Percentiles rank a stretch among this genome's conserved stretches.
These are phyloP conservation scores for Starmera dryadoides DNA, from an alignment of 805 yeast genomes.

Conservation along the genomic window DNA sequence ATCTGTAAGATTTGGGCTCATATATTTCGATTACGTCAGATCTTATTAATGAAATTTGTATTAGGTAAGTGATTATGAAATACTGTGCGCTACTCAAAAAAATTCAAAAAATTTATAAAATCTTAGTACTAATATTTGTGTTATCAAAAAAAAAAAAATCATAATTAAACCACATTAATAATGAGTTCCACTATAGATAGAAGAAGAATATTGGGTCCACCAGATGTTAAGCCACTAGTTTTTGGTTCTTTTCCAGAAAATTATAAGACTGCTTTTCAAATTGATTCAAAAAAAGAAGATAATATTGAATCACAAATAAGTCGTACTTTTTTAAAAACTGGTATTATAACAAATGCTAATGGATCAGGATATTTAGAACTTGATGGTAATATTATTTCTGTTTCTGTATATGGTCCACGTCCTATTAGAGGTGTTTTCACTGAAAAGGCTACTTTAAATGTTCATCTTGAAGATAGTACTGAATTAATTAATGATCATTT, in stretches of 20 bases:
- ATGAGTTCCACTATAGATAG: conserved; percentile 41
- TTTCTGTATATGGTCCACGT: conserved; percentile 81
- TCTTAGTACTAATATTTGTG: too few relatives aligned
- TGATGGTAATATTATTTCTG: conserved; percentile 38
- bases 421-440: conserved; percentile 73
- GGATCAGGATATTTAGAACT: conserved; percentile 81
- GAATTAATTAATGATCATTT: conserved; percentile 16
- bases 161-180: too few relatives aligned
- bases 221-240: conserved; percentile 47
- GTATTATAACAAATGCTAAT: conserved; percentile 60
- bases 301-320: conserved; percentile 23
- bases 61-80: too few relatives aligned
- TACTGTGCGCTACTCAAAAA: background rate
- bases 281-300: conserved; percentile 10
- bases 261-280: conserved; percentile 3
- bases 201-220: conserved; percentile 82
- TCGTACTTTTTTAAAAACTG: conserved; percentile 50
- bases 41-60: too few relatives aligned
- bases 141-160: too few relatives aligned
- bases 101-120: background rate
- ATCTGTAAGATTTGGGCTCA: too few relatives aligned
- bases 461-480: conserved; percentile 33
- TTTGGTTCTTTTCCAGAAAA: conserved; percentile 24
- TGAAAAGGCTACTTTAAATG: conserved; percentile 58
- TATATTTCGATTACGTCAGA: too few relatives aligned